A percentile compares a stretch with the other conserved stretches of the same genome.
phyloP scores from a whole-genome alignment of 2,329 filamentous ascomycete genomes.

The Epichloe sp. region DNA sequence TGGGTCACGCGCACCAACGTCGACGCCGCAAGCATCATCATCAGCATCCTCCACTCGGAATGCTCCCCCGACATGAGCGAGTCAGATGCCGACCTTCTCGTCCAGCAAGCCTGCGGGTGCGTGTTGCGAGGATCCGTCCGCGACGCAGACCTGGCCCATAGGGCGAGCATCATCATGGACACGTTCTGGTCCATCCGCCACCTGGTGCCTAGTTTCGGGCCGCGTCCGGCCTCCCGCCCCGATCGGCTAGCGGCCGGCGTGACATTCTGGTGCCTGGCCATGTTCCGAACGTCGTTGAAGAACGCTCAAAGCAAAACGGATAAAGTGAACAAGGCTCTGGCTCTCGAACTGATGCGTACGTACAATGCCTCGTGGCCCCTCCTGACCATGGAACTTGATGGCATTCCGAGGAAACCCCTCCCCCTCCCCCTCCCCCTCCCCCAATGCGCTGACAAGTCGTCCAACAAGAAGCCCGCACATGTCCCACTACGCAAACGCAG shows the following conservation, averaged over 20 bases:
- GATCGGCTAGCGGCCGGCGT: constrained; percentile 36
- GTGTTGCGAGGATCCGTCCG: constrained; percentile 30
- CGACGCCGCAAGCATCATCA: constrained; percentile 31
- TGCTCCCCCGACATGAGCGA: constrained; percentile 21
- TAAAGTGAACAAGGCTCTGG: constrained; percentile 17
- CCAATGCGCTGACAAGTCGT: too few species aligned
- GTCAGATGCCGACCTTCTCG: constrained; percentile 18
- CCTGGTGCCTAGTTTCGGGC: constrained; percentile 24
- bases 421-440: too few species aligned
- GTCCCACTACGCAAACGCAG: constrained; percentile 2
- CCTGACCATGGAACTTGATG: too few species aligned
- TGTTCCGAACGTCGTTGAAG: constrained; percentile 31
- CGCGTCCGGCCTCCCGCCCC: constrained; percentile 27
- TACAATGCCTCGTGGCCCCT: background rate
- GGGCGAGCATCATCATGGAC: constrained; percentile 33
- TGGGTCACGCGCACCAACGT: constrained; percentile 35
- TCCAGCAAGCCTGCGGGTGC: constrained; percentile 20
- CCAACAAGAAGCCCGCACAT: background rate
- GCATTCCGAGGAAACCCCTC: too few species aligned
- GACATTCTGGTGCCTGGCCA: constrained; percentile 35
- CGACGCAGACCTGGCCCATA: constrained; percentile 35
- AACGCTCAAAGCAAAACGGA: constrained; percentile 21
- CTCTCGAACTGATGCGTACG: constrained; percentile 19
- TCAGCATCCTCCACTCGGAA: constrained; percentile 33
- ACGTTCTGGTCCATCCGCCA: constrained; percentile 32